These are phyloP conservation scores for Pythium myriotylum DNA, from an alignment of 352 stramenopile species.

Conservation along the genomic window DNA sequence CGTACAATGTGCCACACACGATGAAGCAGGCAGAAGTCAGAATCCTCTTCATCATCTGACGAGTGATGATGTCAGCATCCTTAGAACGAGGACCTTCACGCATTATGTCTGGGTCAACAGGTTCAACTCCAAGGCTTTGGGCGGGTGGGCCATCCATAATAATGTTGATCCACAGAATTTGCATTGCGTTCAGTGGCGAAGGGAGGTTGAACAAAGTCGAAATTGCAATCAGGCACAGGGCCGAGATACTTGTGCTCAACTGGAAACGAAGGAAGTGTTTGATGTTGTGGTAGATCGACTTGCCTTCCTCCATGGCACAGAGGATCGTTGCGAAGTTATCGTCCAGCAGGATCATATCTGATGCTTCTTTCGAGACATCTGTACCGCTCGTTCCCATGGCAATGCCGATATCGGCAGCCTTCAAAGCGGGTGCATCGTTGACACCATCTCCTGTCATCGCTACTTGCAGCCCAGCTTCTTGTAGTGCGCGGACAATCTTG, in stretches of 20 bases:
- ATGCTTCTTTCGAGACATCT: slow-evolving; percentile 98
- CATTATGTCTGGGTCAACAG: slow-evolving; percentile 85
- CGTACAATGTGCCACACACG: slow-evolving; percentile 75
- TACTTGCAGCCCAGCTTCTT: slow-evolving; percentile 85
- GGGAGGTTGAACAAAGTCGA: slow-evolving; percentile 66
- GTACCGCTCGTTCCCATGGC: slow-evolving; percentile 98
- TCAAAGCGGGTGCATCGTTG: slow-evolving; percentile 98
- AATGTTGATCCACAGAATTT: slow-evolving; percentile 98
- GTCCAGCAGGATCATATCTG: slow-evolving; percentile 97
- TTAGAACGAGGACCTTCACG: slow-evolving; percentile 81
- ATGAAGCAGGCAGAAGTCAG: slow-evolving; percentile 76
- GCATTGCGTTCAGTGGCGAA: slow-evolving; percentile 92
- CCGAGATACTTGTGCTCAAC: slow-evolving; percentile 95
- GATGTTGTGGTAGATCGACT: slow-evolving; percentile 97
- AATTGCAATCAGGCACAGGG: slow-evolving; percentile 82
- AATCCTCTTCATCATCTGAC: slow-evolving; percentile 66
- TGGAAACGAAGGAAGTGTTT: slow-evolving; percentile 97
- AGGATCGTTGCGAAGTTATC: slow-evolving; percentile 98
- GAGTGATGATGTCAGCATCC: slow-evolving; percentile 81
- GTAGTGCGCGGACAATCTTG: slow-evolving; percentile 93
- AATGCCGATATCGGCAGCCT: slow-evolving; percentile 96
- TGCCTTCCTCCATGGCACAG: slow-evolving; percentile 93
- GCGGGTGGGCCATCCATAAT: slow-evolving; percentile 95
- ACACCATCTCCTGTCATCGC: slow-evolving; percentile 99
- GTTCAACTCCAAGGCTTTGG: slow-evolving; percentile 86